Evolutionary conservation across 345 rosid genomes (phyloP), one percentile per base, ranked within the genome.

Genomic region (Corchorus olitorius): DNA sequence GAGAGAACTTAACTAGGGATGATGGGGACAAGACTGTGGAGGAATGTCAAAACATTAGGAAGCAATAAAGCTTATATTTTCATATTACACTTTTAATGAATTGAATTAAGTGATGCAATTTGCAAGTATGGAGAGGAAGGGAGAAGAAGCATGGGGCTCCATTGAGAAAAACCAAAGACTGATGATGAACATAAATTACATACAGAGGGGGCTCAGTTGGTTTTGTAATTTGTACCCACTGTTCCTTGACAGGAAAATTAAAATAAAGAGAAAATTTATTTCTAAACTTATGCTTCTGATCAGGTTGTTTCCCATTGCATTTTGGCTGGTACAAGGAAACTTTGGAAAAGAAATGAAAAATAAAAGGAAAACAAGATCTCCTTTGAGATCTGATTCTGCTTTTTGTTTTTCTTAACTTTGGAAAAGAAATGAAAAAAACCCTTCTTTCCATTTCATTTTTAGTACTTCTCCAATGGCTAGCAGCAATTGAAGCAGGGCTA

Each of bases 281-380:
- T 81, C 76, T 70, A 65, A 27, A 52, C 74, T 77, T 78, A 55
- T 70, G 46, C 71, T 67, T 27, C 79, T 79, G n/a, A n/a, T n/a
- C 80, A 53, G 76, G 77, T 73, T 86, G 86, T 77, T 86, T 78
- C 82, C 82, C 77, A 76, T 78, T 79, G 82, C 87, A 83, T 60
- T 27, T 27, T 73, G 79, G 80, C 81, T 39, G 68, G 72, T 65
- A 54, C 81, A 85, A 66, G 43, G 60, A 62, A 75, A 78, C 66
- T 19, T 10, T 37, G 8, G 52, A 53, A 49, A 45, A 17, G 50
- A 78, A 71, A 53, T 46, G 46, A 35, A 70, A 53, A 49, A 37
- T 15, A 61, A 41, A 69, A 76, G 45, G 58, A 48, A 27, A 60
- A 65, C 65, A 70, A 34, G 81, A 72, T 73, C 75, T 79, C 72